These are phyloP conservation scores for Lachnellula cervina DNA, from an alignment of 2,329 filamentous ascomycete species.

Conservation along the genomic window DNA sequence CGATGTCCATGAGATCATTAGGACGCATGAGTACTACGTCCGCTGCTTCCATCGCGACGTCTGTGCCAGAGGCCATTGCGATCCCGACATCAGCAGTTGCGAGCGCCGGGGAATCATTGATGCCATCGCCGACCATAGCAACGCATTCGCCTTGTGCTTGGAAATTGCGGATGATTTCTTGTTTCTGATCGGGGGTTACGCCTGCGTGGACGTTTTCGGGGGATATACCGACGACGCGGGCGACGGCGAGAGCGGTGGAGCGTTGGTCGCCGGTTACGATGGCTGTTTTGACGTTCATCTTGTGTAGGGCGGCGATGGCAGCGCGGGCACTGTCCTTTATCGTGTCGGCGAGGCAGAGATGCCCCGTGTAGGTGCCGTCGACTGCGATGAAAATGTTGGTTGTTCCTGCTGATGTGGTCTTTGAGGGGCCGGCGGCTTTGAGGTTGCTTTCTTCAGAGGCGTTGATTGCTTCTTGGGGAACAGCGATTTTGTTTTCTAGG, in stretches of 20 bases:
- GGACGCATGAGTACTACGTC: constrained; percentile 94
- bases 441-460: constrained; percentile 56
- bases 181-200: constrained; percentile 89
- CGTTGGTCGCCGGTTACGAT: constrained; percentile 93
- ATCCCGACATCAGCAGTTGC: constrained; percentile 92
- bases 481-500: constrained; percentile 60
- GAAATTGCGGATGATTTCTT: constrained; percentile 72
- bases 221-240: constrained; percentile 74
- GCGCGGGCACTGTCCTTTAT: constrained; percentile 84
- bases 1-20: constrained; percentile 88
- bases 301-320: constrained; percentile 73
- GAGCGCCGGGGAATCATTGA: constrained; percentile 95
- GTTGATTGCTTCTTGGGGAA: constrained; percentile 59
- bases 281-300: constrained; percentile 79
- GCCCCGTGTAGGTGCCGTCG: constrained; percentile 73
- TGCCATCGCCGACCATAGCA: constrained; percentile 96
- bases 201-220: constrained; percentile 73
- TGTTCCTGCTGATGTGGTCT: constrained; percentile 55
- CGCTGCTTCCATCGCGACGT: constrained; percentile 96
- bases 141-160: constrained; percentile 72
- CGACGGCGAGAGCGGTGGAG: constrained; percentile 78
- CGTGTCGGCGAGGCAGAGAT: constrained; percentile 79
- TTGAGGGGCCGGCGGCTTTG: constrained; percentile 35
- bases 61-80: constrained; percentile 85
- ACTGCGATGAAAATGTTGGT: constrained; percentile 92